phyloP scores from a whole-genome alignment of 805 yeast species.

The Zygosaccharomyces bailii region DNA sequence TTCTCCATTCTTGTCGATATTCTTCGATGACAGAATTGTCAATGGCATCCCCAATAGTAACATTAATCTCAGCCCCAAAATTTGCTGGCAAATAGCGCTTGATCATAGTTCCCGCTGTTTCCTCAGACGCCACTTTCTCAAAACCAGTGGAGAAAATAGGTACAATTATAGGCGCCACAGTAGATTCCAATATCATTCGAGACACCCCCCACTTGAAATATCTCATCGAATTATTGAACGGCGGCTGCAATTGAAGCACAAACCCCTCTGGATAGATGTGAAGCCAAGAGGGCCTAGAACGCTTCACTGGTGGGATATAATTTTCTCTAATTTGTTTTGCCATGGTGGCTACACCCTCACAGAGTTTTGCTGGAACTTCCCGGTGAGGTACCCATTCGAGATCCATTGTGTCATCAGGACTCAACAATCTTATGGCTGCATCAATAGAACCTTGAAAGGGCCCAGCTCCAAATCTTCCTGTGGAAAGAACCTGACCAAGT shows the following conservation, averaged over 20 bases:
- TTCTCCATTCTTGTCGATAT: constrained; percentile 69
- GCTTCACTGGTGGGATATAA: constrained; percentile 53
- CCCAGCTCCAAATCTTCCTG: constrained; percentile 86
- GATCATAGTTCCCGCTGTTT: constrained; percentile 49
- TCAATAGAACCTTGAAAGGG: constrained; percentile 90
- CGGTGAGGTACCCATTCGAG: constrained; percentile 40
- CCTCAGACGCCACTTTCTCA: constrained; percentile 82
- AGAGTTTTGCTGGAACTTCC: constrained; percentile 2
- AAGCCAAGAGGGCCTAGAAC: constrained; percentile 78
- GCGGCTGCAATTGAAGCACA: constrained; percentile 79
- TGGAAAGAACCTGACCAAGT: constrained; percentile 82
- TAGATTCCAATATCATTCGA: constrained; percentile 75
- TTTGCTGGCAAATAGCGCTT: constrained; percentile 60
- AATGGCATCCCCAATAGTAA: constrained; percentile 69
- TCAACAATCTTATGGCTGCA: constrained; percentile 74
- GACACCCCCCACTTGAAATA: constrained; percentile 96
- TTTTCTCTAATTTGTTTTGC: constrained; percentile 21
- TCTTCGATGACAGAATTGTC: constrained; percentile 54
- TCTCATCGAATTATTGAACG: constrained; percentile 81
- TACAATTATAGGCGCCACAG: constrained; percentile 77
- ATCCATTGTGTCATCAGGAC: constrained; percentile 64
- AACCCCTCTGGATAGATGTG: constrained; percentile 95
- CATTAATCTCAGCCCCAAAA: constrained; percentile 62
- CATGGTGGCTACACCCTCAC: not conserved
- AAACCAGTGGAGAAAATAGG: constrained; percentile 87